phyloP scores from a whole-genome alignment of 768 basidiomycete species.

The Tephrocybe rancida region DNA sequence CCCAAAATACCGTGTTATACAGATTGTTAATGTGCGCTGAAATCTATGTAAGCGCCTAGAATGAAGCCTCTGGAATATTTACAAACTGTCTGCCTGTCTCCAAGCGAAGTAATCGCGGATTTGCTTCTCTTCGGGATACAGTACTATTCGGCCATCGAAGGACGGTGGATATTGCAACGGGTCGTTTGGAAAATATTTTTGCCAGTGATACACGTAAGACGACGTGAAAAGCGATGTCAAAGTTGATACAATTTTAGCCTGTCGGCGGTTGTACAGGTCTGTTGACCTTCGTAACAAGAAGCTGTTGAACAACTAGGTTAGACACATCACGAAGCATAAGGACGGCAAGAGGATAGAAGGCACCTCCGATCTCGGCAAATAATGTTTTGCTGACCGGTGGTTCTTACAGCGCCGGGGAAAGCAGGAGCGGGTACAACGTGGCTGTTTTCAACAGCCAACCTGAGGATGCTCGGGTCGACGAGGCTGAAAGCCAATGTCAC shows the following conservation, averaged over 20 bases:
- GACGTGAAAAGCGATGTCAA: slow-evolving; percentile 90
- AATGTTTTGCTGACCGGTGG: no score
- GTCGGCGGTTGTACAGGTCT: slow-evolving; percentile 80
- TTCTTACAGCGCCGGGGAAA: no score
- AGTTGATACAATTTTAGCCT: slow-evolving; percentile 84
- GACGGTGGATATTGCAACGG: slow-evolving; percentile 83
- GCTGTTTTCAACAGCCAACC: no score
- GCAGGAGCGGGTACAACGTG: no score
- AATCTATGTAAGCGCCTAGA: slow-evolving; percentile 8
- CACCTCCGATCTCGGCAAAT: no score
- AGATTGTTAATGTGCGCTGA: slow-evolving; percentile 97
- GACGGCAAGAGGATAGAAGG: no score
- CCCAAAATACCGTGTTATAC: slow-evolving; percentile 97
- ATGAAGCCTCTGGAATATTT: background rate
- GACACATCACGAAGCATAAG: background rate
- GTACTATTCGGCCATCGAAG: slow-evolving; percentile 87
- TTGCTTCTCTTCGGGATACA: slow-evolving; percentile 74
- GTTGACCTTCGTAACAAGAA: slow-evolving; percentile 83
- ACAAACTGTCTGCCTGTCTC: slow-evolving; percentile 94
- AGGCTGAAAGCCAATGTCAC: no score
- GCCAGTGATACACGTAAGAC: slow-evolving; percentile 87
- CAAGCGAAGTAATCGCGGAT: slow-evolving; percentile 94
- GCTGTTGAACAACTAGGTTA: slow-evolving; percentile 42
- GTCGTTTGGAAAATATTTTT: slow-evolving; percentile 71
- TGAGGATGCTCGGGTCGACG: no score